These are phyloP conservation scores for Triticum urartu DNA, from an alignment of 176 grass and related monocot species.

Conservation along the genomic window DNA sequence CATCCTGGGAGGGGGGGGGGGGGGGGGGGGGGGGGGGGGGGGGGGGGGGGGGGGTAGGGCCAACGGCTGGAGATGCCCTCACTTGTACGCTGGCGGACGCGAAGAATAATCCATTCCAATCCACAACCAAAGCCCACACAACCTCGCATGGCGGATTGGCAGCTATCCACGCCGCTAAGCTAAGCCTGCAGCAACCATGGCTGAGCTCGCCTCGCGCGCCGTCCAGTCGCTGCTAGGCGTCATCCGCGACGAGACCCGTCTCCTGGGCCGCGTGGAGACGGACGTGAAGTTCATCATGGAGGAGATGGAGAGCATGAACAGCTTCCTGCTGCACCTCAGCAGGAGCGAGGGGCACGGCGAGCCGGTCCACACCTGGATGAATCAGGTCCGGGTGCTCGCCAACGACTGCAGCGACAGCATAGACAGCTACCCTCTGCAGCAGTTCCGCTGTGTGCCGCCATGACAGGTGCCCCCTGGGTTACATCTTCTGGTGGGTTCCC, in stretches of 20 bases:
- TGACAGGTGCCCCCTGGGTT: not conserved
- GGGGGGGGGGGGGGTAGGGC: too few relatives aligned
- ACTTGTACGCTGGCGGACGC: too few relatives aligned
- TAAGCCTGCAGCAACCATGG: not conserved
- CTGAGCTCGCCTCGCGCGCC: not conserved
- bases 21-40: too few relatives aligned
- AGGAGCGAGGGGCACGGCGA: not conserved
- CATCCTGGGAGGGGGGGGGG: too few relatives aligned
- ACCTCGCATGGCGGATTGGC: too few relatives aligned
- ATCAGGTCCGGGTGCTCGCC: conserved; percentile 3
- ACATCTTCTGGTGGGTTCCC: not conserved
- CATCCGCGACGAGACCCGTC: not conserved
- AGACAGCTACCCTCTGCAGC: not conserved
- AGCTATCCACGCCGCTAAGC: not conserved
- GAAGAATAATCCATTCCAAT: too few relatives aligned
- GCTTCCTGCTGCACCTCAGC: conserved; percentile 11
- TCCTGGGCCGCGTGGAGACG: not conserved
- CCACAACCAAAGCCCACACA: too few relatives aligned
- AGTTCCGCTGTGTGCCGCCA: not conserved
- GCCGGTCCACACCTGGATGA: not conserved
- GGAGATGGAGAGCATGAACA: conserved; percentile 28
- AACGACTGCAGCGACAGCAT: conserved; percentile 4
- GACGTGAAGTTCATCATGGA: conserved; percentile 22
- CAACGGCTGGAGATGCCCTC: too few relatives aligned
- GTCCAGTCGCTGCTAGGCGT: not conserved